Conservation (phyloP, 176 grass and related monocot species). For the Ensete glaucum region DNA sequence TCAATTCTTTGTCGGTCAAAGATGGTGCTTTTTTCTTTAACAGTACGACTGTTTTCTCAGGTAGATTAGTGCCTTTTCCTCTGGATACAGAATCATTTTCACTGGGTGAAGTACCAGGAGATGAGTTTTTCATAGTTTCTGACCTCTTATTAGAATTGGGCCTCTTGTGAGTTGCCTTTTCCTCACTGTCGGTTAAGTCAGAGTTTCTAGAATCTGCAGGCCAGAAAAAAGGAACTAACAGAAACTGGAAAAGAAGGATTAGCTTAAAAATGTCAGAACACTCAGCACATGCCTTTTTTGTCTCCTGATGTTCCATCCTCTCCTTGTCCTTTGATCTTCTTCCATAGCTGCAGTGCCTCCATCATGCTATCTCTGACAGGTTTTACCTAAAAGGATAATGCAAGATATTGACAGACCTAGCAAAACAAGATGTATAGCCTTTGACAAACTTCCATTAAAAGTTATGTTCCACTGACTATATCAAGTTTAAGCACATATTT, state of each 20-base stretch:
- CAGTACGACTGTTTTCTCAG: constrained; percentile 73
- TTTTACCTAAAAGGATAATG: constrained; percentile 48
- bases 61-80: constrained; percentile 41
- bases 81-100: constrained; percentile 39
- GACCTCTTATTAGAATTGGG: constrained; percentile 23
- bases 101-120: constrained; percentile 39
- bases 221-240: background rate
- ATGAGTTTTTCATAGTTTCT: constrained; percentile 36
- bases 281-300: constrained; percentile 32
- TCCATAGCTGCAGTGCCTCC: constrained; percentile 78
- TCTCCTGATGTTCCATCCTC: constrained; percentile 44
- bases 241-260: background rate
- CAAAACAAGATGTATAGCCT: background rate
- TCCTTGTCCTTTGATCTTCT: constrained; percentile 46
- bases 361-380: constrained; percentile 94
- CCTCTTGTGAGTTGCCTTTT: constrained; percentile 34
- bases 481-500: background rate
- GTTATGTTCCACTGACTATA: background rate
- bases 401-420: constrained; percentile 1
- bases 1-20: constrained; percentile 73
- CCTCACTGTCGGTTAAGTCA: constrained; percentile 45
- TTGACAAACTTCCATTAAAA: background rate
- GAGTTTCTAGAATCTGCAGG: constrained; percentile 45
- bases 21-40: constrained; percentile 75
- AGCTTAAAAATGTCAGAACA: background rate